Conservation (phyloP, 2,329 filamentous ascomycete genomes). For the Fusarium scirpi region DNA sequence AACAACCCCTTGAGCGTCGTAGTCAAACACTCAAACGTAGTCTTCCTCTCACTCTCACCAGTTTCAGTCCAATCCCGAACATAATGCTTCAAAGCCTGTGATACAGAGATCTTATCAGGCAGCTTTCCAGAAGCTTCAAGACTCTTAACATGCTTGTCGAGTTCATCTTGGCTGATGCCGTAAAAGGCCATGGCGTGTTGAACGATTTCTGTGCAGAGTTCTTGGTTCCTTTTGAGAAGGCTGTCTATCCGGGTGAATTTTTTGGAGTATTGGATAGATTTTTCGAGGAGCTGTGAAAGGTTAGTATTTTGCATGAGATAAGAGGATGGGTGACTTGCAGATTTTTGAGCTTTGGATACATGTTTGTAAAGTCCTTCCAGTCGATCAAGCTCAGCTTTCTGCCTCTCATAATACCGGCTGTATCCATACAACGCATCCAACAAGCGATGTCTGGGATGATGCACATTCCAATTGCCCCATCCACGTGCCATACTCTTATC, state of each 20-base stretch:
- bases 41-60: slow-evolving; percentile 60
- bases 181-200: slow-evolving; percentile 61
- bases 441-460: slow-evolving; percentile 55
- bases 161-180: slow-evolving; percentile 56
- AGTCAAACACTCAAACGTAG: slow-evolving; percentile 56
- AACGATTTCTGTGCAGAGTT: slow-evolving; percentile 61
- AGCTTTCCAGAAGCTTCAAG: slow-evolving; percentile 53
- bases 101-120: slow-evolving; percentile 61
- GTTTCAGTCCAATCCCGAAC: slow-evolving; percentile 67
- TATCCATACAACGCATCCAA: slow-evolving; percentile 57
- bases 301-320: accelerated
- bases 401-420: slow-evolving; percentile 50
- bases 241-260: slow-evolving; percentile 60
- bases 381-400: slow-evolving; percentile 54
- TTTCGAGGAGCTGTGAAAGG: slow-evolving; percentile 61
- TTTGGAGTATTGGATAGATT: slow-evolving; percentile 67
- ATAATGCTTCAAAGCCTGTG: slow-evolving; percentile 67
- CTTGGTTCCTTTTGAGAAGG: slow-evolving; percentile 59
- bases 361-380: slow-evolving; percentile 53
- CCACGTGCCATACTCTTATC: slow-evolving; percentile 47
- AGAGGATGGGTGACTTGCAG: background rate
- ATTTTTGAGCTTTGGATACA: slow-evolving; percentile 52
- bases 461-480: slow-evolving; percentile 50
- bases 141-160: slow-evolving; percentile 57
- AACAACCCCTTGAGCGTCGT: slow-evolving; percentile 50